phyloP scores from a whole-genome alignment of 805 yeast genomes.

The Ogataea neopini region DNA sequence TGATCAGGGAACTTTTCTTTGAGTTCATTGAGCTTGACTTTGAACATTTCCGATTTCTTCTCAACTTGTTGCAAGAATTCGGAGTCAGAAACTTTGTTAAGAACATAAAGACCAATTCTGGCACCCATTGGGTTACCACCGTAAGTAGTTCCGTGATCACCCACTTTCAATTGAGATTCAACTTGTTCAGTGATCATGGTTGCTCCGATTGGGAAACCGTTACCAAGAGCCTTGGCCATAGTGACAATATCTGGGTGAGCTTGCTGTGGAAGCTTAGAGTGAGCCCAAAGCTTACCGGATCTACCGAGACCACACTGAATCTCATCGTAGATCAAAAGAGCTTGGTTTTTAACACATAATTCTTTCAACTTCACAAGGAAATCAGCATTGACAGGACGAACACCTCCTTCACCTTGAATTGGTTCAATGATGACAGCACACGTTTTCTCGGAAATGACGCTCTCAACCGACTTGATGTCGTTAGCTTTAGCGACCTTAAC shows the following conservation, averaged over 20 bases:
- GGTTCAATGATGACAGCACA: slow-evolving; percentile 97
- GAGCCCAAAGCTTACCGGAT: slow-evolving; percentile 93
- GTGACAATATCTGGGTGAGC: slow-evolving; percentile 96
- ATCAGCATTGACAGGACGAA: slow-evolving; percentile 62
- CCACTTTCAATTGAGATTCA: slow-evolving; percentile 71
- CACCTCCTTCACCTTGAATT: slow-evolving; percentile 98
- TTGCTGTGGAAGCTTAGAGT: slow-evolving; percentile 64
- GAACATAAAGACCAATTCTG: slow-evolving; percentile 75
- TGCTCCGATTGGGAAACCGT: slow-evolving; percentile 96
- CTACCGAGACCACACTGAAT: slow-evolving; percentile 97
- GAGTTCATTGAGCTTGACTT: slow-evolving; percentile 48
- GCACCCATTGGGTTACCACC: slow-evolving; percentile 97
- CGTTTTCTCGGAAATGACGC: slow-evolving; percentile 58
- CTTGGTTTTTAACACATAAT: slow-evolving; percentile 68
- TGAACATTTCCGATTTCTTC: slow-evolving; percentile 58
- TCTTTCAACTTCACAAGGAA: slow-evolving; percentile 66
- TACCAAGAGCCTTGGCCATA: slow-evolving; percentile 94
- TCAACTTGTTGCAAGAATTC: slow-evolving; percentile 63
- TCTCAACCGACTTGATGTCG: slow-evolving; percentile 59
- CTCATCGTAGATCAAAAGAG: slow-evolving; percentile 86
- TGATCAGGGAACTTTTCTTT: slow-evolving; percentile 58
- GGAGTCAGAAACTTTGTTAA: slow-evolving; percentile 62
- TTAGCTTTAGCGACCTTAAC: slow-evolving; percentile 66
- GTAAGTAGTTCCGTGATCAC: slow-evolving; percentile 97
- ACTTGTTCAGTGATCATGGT: slow-evolving; percentile 82